phyloP scores from a whole-genome alignment of 192 early-diverging fungal species.

The Linnemannia hyalina region DNA sequence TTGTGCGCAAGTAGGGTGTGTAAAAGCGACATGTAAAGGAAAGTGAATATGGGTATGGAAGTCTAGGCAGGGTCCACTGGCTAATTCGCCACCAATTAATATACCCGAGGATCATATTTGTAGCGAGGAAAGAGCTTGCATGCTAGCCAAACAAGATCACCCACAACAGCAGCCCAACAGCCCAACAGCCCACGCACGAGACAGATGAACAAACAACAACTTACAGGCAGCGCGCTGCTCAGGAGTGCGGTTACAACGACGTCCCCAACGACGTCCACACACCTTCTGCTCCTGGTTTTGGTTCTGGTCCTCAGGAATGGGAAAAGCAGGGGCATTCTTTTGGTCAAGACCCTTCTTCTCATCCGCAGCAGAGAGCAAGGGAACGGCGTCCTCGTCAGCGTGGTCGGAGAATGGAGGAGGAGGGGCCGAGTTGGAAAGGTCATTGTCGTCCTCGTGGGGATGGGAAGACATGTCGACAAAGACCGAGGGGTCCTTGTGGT shows the following conservation, averaged over 20 bases:
- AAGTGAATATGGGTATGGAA: not conserved
- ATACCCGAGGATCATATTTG: not conserved
- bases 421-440: conserved; percentile 1
- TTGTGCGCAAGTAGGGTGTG: not conserved
- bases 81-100: not conserved
- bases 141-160: not conserved
- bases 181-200: not conserved
- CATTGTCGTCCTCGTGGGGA: not conserved
- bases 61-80: not conserved
- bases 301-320: not conserved
- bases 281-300: not conserved
- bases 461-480: conserved; percentile 24
- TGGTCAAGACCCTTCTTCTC: not conserved
- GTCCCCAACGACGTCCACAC: not conserved
- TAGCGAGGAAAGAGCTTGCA: not conserved
- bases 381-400: conserved; percentile 2
- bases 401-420: conserved; percentile 26
- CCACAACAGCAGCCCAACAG: no score
- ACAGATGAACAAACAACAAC: not conserved
- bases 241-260: conserved; percentile 28
- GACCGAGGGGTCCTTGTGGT: conserved; percentile 29
- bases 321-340: no score
- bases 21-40: not conserved
- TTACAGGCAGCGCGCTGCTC: conserved; percentile 36
- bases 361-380: not conserved